Base-by-base conservation (phyloP, 2,329 filamentous ascomycete species). In the Alternaria burnsii region DNA sequence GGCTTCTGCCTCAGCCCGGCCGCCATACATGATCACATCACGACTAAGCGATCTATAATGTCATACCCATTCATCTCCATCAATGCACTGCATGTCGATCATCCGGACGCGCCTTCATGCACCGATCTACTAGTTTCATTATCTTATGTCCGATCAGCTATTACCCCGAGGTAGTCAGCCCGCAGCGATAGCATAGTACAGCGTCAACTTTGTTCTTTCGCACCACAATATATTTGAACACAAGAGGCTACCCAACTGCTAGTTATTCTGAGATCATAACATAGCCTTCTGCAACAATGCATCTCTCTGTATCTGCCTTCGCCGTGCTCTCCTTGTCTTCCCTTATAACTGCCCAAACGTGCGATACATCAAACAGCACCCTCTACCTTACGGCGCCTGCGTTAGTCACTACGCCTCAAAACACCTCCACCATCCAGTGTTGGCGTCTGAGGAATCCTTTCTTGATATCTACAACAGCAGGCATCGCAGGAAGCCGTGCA, bases 351-450 rank as follows among this genome's bases (percentile, higher is more conserved):
- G 52, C 42, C 16, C 41, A 47, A 40, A 38, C 24, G 56, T 61
- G 55, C 41, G n/a, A 24, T 38, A 38, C 43, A 34, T 50, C 24
- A 68, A 47, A 30, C 55, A 8, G 24, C 55, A 10, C 28, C 58
- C 70, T 68, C 36, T 70, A 72, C 55, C 69, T 79, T 26, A 75
- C 65, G 3, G 69, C 68, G 8, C 78, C 76, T 9, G 74, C 76
- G 14, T 63, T 79, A 24, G 70, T 77, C 11, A 77, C 76, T 4
- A 69, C 70, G 48, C n/a, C 30, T 18, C 62, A 71, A 14, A 76
- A 77, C 63, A 63, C 65, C 52, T 77, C 76, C 8, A 65, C 63
- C 5, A 69, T 78, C 36, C 69, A 78, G 62, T 79, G 76, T 64
- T 79, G 76, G 76, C 63, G 71, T 22, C 71, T 79, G 50, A 63